Conservation (phyloP, 2,329 filamentous ascomycete species). For the Colletotrichum agaves region DNA sequence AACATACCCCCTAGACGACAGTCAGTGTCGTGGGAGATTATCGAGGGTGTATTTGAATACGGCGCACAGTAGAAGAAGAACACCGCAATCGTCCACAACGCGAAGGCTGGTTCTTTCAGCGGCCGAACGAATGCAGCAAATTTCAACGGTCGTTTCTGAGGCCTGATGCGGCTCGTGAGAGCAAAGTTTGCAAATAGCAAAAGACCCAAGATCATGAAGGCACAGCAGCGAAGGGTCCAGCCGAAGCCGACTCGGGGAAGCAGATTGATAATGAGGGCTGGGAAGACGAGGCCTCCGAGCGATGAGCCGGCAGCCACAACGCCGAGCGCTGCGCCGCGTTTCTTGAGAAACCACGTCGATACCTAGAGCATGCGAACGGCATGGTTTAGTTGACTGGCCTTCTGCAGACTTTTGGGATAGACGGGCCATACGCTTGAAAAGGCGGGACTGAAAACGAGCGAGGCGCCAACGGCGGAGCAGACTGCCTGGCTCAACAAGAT, state of each 20-base stretch:
- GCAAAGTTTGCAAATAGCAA: conserved; percentile 46
- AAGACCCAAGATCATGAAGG: conserved; percentile 49
- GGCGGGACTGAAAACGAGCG: conserved; percentile 44
- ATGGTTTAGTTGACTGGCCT: too few species aligned
- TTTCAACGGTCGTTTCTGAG: conserved; percentile 36
- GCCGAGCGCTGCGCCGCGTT: conserved; percentile 44
- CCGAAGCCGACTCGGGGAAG: conserved; percentile 48
- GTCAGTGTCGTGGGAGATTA: too few species aligned
- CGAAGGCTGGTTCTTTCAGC: conserved; percentile 43
- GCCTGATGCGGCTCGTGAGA: conserved; percentile 41
- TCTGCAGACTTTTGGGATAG: too few species aligned
- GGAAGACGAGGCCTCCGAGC: conserved; percentile 52
- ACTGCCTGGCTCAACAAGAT: conserved; percentile 52
- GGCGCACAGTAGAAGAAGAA: conserved; percentile 43
- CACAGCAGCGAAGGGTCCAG: conserved; percentile 52
- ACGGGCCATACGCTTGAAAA: neutral
- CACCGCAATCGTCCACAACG: conserved; percentile 44
- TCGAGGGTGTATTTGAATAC: too few species aligned
- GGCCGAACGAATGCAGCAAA: conserved; percentile 45
- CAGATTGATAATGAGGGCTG: conserved; percentile 50
- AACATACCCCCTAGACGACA: conserved; percentile 18
- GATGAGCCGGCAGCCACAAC: conserved; percentile 42
- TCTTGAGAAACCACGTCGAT: conserved; percentile 40
- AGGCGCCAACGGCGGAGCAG: conserved; percentile 49
- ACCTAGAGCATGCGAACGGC: too few species aligned